Percentiles rank a stretch among this genome's conserved stretches.
Evolutionary conservation across 495 filamentous ascomycete genomes (phyloP).

Genomic region (Penicillium verhagenii): DNA sequence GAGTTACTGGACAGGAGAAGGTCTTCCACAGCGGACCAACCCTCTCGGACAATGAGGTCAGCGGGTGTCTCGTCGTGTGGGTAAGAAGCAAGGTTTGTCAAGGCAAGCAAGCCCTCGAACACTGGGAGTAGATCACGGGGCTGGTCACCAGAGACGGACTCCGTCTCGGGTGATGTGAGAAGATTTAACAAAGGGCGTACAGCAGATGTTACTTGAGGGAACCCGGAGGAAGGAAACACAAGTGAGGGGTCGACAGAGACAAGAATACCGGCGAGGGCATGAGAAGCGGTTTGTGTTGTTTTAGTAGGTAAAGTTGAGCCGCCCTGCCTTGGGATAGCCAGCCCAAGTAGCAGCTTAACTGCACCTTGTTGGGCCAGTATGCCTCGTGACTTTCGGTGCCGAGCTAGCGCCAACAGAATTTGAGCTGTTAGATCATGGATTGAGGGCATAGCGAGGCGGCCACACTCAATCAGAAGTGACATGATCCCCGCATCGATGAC

Average conservation of each 20-base stretch:
- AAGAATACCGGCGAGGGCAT: constrained; percentile 87
- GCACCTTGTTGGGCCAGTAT: constrained; percentile 87
- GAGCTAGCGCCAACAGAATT: constrained; percentile 75
- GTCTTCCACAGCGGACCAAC: constrained; percentile 75
- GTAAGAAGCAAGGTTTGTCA: constrained; percentile 88
- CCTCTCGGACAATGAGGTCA: constrained; percentile 66
- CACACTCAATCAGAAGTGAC: constrained; percentile 67
- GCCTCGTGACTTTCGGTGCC: constrained; percentile 67
- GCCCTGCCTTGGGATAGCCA: constrained; percentile 58
- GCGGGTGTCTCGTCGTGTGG: constrained; percentile 62
- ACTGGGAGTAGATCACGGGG: constrained; percentile 79
- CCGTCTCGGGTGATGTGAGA: constrained; percentile 51
- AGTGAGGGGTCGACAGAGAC: constrained; percentile 84
- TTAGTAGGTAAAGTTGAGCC: constrained; percentile 35
- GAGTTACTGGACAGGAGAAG: constrained; percentile 73
- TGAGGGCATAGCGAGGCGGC: constrained; percentile 64
- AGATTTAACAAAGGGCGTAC: constrained; percentile 77
- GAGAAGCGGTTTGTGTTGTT: constrained; percentile 64
- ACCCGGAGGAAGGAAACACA: constrained; percentile 75
- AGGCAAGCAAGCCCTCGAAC: constrained; percentile 86
- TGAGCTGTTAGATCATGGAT: constrained; percentile 63
- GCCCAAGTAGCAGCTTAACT: constrained; percentile 74
- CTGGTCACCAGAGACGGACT: constrained; percentile 50
- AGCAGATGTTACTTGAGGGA: constrained; percentile 69
- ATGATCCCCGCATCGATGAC: constrained; percentile 76